Conservation (phyloP, 2,329 filamentous ascomycete species). For the Stagonosporopsis cucurbitacearum region DNA sequence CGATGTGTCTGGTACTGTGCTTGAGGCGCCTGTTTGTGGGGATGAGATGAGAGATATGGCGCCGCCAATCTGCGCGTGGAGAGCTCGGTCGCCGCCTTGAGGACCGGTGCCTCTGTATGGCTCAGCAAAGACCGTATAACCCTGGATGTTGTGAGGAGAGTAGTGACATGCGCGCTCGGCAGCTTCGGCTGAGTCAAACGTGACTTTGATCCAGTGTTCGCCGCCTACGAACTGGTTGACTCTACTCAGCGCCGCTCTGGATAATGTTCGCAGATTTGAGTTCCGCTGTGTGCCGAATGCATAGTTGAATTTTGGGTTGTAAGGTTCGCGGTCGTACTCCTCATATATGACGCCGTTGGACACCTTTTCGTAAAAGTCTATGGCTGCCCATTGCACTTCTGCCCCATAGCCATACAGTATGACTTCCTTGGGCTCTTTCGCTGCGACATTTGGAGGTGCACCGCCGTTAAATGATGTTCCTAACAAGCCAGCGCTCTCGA, state of each 20-base stretch:
- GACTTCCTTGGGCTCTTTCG: conserved; percentile 73
- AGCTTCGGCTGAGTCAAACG: conserved; percentile 57
- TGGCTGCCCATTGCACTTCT: conserved; percentile 77
- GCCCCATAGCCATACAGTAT: conserved; percentile 82
- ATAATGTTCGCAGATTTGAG: conserved; percentile 71
- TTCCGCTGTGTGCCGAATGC: conserved; percentile 73
- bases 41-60: conserved; percentile 39
- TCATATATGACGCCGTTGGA: conserved; percentile 84
- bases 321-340: conserved; percentile 89
- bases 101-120: conserved; percentile 55
- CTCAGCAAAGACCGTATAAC: conserved; percentile 57
- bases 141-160: conserved; percentile 56
- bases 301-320: conserved; percentile 73
- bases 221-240: conserved; percentile 84
- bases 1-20: conserved; percentile 44
- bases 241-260: conserved; percentile 74
- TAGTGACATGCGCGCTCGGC: conserved; percentile 57
- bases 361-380: conserved; percentile 86
- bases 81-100: conserved; percentile 50
- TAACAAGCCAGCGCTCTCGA: conserved; percentile 37
- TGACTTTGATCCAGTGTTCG: conserved; percentile 81
- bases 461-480: conserved; percentile 37
- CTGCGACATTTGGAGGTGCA: conserved; percentile 46
- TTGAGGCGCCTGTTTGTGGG: conserved; percentile 44
- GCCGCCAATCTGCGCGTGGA: conserved; percentile 47